These are phyloP conservation scores for Boletales sp. DNA, from an alignment of 768 basidiomycete genomes.

Conservation along the genomic window DNA sequence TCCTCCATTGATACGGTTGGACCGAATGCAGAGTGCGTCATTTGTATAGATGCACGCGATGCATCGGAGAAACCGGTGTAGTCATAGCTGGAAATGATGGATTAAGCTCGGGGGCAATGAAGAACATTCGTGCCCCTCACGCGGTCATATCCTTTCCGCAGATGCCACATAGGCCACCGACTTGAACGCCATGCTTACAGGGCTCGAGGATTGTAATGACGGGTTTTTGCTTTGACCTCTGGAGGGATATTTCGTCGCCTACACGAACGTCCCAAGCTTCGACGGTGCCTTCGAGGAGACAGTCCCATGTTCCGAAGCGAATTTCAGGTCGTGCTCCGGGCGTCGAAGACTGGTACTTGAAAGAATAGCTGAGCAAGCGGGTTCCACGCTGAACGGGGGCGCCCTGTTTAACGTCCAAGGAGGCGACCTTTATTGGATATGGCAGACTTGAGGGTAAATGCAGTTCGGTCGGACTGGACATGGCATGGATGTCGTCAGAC, in stretches of 20 bases:
- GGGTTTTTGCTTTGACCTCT: constrained; percentile 55
- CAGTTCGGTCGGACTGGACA: constrained; percentile 68
- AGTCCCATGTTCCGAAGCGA: constrained; percentile 90
- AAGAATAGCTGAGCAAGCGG: constrained; percentile 82
- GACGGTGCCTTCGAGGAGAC: constrained; percentile 75
- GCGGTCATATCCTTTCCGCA: constrained; percentile 95
- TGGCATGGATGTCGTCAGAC: constrained; percentile 23
- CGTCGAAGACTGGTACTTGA: constrained; percentile 50
- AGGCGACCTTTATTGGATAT: constrained; percentile 81
- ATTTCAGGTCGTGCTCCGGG: constrained; percentile 54
- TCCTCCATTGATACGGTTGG: constrained; percentile 92
- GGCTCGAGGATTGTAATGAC: constrained; percentile 76
- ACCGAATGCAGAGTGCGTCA: constrained; percentile 90
- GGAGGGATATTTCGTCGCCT: constrained; percentile 61
- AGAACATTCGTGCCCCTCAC: constrained; percentile 41
- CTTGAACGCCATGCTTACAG: constrained; percentile 94
- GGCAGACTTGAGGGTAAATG: constrained; percentile 75
- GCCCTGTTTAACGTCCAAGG: constrained; percentile 51
- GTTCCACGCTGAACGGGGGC: constrained; percentile 62
- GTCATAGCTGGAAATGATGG: constrained; percentile 51
- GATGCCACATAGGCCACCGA: constrained; percentile 87
- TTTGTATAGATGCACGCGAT: constrained; percentile 83
- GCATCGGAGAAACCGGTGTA: constrained; percentile 88
- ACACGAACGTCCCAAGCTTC: constrained; percentile 64
- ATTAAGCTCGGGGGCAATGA: constrained; percentile 9